These are phyloP conservation scores for Cyclotella baltica DNA, from an alignment of 108 stramenopile genomes.

Conservation along the genomic window DNA sequence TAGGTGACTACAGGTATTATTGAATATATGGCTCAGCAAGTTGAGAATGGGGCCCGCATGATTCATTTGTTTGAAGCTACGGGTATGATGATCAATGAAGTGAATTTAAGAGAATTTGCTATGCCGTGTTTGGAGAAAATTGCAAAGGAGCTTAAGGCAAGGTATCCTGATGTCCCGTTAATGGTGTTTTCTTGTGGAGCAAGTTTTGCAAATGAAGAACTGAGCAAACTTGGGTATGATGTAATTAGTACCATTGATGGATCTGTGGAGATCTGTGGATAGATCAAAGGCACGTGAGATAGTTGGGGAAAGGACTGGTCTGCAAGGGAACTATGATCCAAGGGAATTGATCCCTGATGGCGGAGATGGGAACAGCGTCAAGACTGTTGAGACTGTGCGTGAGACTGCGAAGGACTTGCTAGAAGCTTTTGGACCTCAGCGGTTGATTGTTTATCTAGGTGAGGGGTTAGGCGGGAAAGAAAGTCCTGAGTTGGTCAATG, in stretches of 20 bases:
- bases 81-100: constrained; percentile 94
- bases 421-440: constrained; percentile 81
- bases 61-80: constrained; percentile 95
- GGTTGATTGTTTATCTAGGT: constrained; percentile 94
- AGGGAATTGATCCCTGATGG: constrained; percentile 61
- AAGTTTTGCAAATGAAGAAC: constrained; percentile 72
- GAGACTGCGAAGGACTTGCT: constrained; percentile 78
- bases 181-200: constrained; percentile 95
- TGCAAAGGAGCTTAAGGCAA: constrained; percentile 72
- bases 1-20: constrained; percentile 86
- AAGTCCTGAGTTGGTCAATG: constrained; percentile 83
- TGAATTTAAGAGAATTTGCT: constrained; percentile 85
- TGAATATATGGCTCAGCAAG: constrained; percentile 94
- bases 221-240: constrained; percentile 83
- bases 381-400: constrained; percentile 78
- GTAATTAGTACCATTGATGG: constrained; percentile 96
- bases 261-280: constrained; percentile 72
- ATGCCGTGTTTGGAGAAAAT: constrained; percentile 87
- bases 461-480: constrained; percentile 96
- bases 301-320: constrained; percentile 64
- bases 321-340: constrained; percentile 96
- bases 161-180: constrained; percentile 91
- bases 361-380: constrained; percentile 55
- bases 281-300: constrained; percentile 64
- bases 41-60: constrained; percentile 91